These are phyloP conservation scores for Trametes maxima DNA, from an alignment of 768 basidiomycete species.

Conservation along the genomic window DNA sequence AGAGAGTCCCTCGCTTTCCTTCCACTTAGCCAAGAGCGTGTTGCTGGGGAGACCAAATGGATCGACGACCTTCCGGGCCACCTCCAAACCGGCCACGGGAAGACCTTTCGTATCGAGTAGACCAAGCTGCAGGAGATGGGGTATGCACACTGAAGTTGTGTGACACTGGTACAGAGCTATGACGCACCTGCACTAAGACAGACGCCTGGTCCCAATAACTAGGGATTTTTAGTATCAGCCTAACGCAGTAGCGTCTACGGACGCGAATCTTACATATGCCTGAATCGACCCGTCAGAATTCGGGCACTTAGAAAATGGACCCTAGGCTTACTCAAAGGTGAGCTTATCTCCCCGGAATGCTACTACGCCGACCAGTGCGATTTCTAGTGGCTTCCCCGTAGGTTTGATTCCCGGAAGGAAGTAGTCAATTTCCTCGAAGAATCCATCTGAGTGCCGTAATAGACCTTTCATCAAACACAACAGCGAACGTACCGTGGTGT, in stretches of 20 bases:
- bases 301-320: background rate
- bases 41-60: constrained; percentile 46
- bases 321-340: constrained; percentile 45
- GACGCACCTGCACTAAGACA: constrained; percentile 41
- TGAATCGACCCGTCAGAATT: constrained; percentile 2
- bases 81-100: constrained; percentile 44
- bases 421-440: constrained; percentile 44
- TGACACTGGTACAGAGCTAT: background rate
- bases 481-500: constrained; percentile 37
- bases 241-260: background rate
- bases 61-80: constrained; percentile 43
- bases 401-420: constrained; percentile 36
- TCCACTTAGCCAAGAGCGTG: constrained; percentile 39
- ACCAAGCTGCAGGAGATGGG: constrained; percentile 33
- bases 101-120: constrained; percentile 36
- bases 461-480: background rate
- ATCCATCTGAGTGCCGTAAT: too few species aligned
- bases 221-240: background rate
- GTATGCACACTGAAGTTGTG: background rate
- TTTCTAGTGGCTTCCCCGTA: constrained; percentile 41
- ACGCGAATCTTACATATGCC: constrained; percentile 33
- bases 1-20: constrained; percentile 39
- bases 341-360: constrained; percentile 53
- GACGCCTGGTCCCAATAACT: constrained; percentile 57
- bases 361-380: constrained; percentile 48